Conservation (phyloP, 345 rosid species). For the Dimocarpus longan region DNA sequence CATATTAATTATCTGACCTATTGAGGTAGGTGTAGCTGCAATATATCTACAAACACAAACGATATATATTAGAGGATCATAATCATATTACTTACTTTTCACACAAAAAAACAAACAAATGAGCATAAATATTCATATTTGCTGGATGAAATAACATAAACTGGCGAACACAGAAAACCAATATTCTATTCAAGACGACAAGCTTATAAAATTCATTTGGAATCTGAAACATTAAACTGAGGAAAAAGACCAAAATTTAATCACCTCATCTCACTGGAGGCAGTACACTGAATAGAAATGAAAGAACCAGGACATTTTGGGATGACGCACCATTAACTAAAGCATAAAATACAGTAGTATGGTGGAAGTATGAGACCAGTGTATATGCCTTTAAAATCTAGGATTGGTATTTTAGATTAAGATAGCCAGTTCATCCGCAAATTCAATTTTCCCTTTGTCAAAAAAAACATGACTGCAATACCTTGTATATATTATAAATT, state of each 20-base stretch:
- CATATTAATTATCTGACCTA: constrained; percentile 42
- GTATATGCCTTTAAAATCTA: not conserved
- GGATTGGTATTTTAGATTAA: not conserved
- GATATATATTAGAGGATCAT: not conserved
- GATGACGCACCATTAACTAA: not conserved
- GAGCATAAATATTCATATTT: not conserved
- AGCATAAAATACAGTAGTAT: not conserved
- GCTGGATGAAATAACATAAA: not conserved
- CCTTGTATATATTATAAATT: too few relatives aligned
- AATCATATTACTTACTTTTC: not conserved
- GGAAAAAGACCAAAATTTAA: not conserved
- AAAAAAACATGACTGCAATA: not conserved
- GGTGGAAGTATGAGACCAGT: not conserved
- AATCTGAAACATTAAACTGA: not conserved
- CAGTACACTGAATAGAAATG: not conserved
- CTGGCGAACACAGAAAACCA: too few relatives aligned
- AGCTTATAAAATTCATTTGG: not conserved
- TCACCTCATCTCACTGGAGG: not conserved
- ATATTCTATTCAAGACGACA: not conserved
- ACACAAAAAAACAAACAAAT: not conserved
- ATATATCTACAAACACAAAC: constrained; percentile 46
- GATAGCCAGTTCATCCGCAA: not conserved
- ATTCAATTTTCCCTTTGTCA: not conserved
- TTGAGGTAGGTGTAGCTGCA: constrained; percentile 45
- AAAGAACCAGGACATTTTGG: not conserved